phyloP scores from a whole-genome alignment of 192 early-diverging fungal species.

The Podila verticillata region DNA sequence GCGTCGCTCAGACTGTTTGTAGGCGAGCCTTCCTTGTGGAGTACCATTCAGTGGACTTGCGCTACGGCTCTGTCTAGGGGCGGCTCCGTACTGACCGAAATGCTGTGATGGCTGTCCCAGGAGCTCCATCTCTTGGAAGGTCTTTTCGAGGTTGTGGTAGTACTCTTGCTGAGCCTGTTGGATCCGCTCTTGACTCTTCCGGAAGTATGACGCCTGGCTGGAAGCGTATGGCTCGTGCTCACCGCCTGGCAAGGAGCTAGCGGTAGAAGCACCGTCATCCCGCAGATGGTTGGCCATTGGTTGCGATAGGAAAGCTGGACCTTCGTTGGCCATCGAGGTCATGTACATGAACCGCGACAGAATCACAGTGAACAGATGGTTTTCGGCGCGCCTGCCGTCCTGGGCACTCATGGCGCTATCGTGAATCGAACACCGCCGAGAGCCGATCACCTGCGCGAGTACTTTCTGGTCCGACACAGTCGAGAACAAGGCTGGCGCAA shows the following conservation, averaged over 20 bases:
- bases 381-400: conserved; percentile 27
- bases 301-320: not conserved
- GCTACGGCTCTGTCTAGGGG: too few species aligned
- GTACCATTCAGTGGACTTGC: too few species aligned
- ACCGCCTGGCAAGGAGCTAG: not conserved
- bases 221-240: not conserved
- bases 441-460: conserved; percentile 21
- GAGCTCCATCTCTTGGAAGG: conserved; percentile 45
- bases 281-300: too few species aligned
- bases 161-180: conserved; percentile 27
- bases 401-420: conserved; percentile 13
- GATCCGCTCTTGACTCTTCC: conserved; percentile 27
- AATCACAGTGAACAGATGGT: conserved; percentile 34
- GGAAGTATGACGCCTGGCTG: not conserved
- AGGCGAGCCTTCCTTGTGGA: too few species aligned
- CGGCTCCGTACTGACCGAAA: conserved; percentile 26
- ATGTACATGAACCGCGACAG: conserved; percentile 31
- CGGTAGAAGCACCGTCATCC: too few species aligned
- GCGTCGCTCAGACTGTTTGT: not conserved
- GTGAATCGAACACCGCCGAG: conserved; percentile 27
- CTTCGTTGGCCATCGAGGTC: not conserved
- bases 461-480: conserved; percentile 41
- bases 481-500: conserved; percentile 40
- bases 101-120: conserved; percentile 17
- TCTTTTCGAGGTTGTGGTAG: not conserved